Percentiles rank a stretch among this genome's conserved stretches.
Conservation (phyloP, 2,329 filamentous ascomycete genomes). For the Aspergillus pseudoterreus region DNA sequence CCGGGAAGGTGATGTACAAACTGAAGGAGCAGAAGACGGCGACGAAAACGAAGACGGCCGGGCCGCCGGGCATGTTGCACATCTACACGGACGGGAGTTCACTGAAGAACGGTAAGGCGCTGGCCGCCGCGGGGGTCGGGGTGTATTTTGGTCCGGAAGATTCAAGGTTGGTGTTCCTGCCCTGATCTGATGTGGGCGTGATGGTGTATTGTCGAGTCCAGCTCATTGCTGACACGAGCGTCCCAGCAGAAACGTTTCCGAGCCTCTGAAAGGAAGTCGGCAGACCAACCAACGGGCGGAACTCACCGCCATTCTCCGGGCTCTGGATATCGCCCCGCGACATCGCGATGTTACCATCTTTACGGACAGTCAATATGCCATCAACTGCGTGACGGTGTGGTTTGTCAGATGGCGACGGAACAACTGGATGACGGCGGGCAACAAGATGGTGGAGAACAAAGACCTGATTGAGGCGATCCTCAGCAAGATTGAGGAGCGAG, state of each 20-base stretch:
- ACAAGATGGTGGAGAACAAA: constrained; percentile 75
- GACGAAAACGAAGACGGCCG: constrained; percentile 44
- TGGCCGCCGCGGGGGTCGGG: constrained; percentile 58
- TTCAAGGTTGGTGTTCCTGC: constrained; percentile 43
- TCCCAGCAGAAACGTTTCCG: constrained; percentile 63
- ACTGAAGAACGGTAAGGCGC: constrained; percentile 53
- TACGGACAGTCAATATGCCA: constrained; percentile 87
- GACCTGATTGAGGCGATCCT: constrained; percentile 76
- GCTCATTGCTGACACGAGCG: constrained; percentile 21
- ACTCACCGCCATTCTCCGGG: constrained; percentile 79
- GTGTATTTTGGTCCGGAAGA: constrained; percentile 62
- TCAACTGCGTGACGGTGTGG: constrained; percentile 86
- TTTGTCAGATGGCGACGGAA: constrained; percentile 71
- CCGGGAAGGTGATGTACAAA: constrained; percentile 55
- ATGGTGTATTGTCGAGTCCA: too few species aligned
- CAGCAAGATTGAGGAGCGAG: constrained; percentile 66
- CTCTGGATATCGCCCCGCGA: constrained; percentile 69
- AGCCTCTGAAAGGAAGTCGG: constrained; percentile 65
- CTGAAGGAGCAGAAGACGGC: constrained; percentile 47
- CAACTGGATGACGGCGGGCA: constrained; percentile 70
- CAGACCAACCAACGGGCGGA: constrained; percentile 98
- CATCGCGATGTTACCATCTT: constrained; percentile 70
- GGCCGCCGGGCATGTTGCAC: constrained; percentile 48
- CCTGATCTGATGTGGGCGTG: too few species aligned
- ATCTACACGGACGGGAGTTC: constrained; percentile 65